phyloP scores from a whole-genome alignment of 768 basidiomycete genomes.

The Boletus pseudo-olivaceus region DNA sequence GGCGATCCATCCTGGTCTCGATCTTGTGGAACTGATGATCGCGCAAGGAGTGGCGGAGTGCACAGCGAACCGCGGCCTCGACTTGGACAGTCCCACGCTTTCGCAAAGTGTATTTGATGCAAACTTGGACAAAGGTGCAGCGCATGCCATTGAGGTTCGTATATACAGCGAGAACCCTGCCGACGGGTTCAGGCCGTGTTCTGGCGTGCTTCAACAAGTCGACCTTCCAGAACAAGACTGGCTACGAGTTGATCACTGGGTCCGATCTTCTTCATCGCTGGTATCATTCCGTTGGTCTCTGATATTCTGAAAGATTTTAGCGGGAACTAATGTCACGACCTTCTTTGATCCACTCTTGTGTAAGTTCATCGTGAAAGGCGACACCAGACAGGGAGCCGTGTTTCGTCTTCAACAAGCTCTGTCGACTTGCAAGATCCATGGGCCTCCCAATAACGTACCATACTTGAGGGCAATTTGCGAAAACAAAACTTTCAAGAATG shows the following conservation, averaged over 20 bases:
- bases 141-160: constrained; percentile 53
- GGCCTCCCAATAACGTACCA: constrained; percentile 58
- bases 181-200: constrained; percentile 52
- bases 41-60: constrained; percentile 47
- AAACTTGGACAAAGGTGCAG: constrained; percentile 10
- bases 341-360: constrained; percentile 57
- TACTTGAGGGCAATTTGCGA: constrained; percentile 47
- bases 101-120: constrained; percentile 38
- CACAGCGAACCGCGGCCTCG: constrained; percentile 8
- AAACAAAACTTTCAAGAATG: constrained; percentile 37
- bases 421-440: constrained; percentile 41
- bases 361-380: constrained; percentile 55
- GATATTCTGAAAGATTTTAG: constrained; percentile 37
- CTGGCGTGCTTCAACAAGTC: constrained; percentile 61
- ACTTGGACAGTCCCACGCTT: constrained; percentile 26
- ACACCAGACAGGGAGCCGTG: constrained; percentile 44
- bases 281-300: neutral
- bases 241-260: constrained; percentile 63
- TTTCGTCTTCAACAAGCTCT: constrained; percentile 40
- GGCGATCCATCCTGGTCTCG: constrained; percentile 48
- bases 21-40: constrained; percentile 65
- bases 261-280: constrained; percentile 22
- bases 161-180: constrained; percentile 64
- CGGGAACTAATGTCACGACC: constrained; percentile 48
- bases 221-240: constrained; percentile 40